phyloP scores from a whole-genome alignment of 805 yeast species.

The Ogataea methylovora region DNA sequence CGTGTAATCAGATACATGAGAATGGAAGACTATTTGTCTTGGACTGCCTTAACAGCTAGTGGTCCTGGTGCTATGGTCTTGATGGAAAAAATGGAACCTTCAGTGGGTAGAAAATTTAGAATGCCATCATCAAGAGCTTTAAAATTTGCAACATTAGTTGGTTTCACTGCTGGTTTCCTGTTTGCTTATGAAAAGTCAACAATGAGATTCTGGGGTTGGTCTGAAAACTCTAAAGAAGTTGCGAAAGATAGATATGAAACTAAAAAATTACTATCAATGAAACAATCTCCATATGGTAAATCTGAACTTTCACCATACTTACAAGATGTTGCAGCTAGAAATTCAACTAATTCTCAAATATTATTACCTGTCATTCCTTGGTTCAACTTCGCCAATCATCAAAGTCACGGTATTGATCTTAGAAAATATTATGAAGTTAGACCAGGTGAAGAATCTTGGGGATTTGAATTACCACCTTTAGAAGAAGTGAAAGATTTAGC shows the following conservation, averaged over 20 bases:
- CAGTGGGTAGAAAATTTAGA: slow-evolving; percentile 34
- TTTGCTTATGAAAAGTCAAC: slow-evolving; percentile 62
- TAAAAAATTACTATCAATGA: slow-evolving; percentile 56
- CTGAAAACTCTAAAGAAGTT: slow-evolving; percentile 68
- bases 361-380: slow-evolving; percentile 61
- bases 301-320: slow-evolving; percentile 60
- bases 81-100: slow-evolving; percentile 42
- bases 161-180: slow-evolving; percentile 67
- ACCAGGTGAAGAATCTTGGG: slow-evolving; percentile 54
- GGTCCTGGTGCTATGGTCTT: slow-evolving; percentile 40
- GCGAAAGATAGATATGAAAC: slow-evolving; percentile 66
- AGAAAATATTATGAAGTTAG: slow-evolving; percentile 50
- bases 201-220: slow-evolving; percentile 69
- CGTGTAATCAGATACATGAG: slow-evolving; percentile 72
- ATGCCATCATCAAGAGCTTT: slow-evolving; percentile 48
- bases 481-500: slow-evolving; percentile 35
- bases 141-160: slow-evolving; percentile 55
- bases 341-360: slow-evolving; percentile 64
- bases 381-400: slow-evolving; percentile 78
- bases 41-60: slow-evolving; percentile 39
- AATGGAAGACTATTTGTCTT: slow-evolving; percentile 49
- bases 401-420: slow-evolving; percentile 72
- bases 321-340: slow-evolving; percentile 69
- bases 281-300: slow-evolving; percentile 59
- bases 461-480: slow-evolving; percentile 40